Evolutionary conservation across 2,329 filamentous ascomycete genomes (phyloP), one percentile per base, ranked within the genome.

Genomic region (Botrytis medusae): DNA sequence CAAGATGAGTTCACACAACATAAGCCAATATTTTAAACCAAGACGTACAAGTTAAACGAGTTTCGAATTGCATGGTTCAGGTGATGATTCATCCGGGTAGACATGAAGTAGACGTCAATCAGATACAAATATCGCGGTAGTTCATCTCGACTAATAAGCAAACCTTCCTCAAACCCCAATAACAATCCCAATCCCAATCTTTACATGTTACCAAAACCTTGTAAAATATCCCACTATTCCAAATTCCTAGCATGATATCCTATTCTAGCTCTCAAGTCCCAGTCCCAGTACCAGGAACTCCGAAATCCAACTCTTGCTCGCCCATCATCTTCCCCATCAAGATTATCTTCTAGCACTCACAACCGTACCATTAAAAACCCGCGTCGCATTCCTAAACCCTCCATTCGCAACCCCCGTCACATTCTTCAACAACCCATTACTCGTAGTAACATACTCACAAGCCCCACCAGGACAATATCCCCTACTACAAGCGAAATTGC

Each of bases 401-500:
- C 18, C 57, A 59, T 59, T 59, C 29, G 20, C 57, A 59, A 32
- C 3, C 29, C 16, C 57, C 57, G 57, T 60, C 29, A 0, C 29
- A 60, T 60, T 60, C 32, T 6, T 29, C 9, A 34, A 29, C 57
- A 60, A 22, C 18, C 16, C 29, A 60, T 60, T 57, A 18, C 51
- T 29, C 32, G 57, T 10, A 18, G 29, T 34, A 22, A 60, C 57
- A 60, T 60, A 60, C 57, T 60, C 57, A 12, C 57, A 80, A 79
- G 73, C 75, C 76, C 60, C 75, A 64, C 73, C 72, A 76, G 74
- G 72, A 72, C 67, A 73, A 70, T 29, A 69, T 25, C 44, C 60
- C 71, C 25, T 60, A 60, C 57, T 60, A 34, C 57, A 60, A 34
- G 57, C 57, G 29, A 60, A 60, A 34, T 60, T 29, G 14, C 57